Evolutionary conservation across 2,329 filamentous ascomycete species (phyloP).

Genomic region (Dendryphion nanum): DNA sequence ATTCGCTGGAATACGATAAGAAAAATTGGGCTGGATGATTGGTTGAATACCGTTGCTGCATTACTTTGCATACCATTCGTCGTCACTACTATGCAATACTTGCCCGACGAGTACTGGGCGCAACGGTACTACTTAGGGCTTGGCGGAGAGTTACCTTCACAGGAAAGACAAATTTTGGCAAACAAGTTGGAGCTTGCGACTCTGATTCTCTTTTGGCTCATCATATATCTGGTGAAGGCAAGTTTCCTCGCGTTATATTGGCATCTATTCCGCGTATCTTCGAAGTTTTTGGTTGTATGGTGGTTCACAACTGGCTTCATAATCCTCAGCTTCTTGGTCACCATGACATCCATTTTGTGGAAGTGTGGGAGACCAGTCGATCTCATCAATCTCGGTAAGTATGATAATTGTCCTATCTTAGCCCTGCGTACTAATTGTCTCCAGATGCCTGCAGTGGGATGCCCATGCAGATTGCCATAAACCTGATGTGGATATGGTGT

Average conservation of each 20-base stretch:
- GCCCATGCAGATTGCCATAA: neutral
- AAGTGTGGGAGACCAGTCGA: neutral
- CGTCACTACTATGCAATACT: neutral
- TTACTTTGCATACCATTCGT: neutral
- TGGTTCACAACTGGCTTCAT: neutral
- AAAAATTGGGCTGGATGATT: neutral
- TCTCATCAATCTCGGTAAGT: neutral
- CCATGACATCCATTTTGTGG: neutral
- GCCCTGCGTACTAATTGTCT: no score
- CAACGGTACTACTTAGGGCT: neutral
- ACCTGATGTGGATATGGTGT: constrained; percentile 2
- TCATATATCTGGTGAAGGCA: constrained; percentile 8
- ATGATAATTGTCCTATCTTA: no score
- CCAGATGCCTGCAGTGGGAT: neutral
- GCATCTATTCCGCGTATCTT: constrained; percentile 6
- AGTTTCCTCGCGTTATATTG: constrained; percentile 11
- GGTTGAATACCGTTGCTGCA: neutral
- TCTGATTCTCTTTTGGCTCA: constrained; percentile 8
- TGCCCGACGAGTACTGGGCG: neutral
- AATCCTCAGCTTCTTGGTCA: neutral
- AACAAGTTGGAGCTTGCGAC: constrained; percentile 6
- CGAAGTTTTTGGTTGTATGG: constrained; percentile 3
- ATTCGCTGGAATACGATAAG: constrained; percentile 7
- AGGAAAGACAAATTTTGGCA: neutral
- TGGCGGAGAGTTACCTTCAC: neutral